Conservation (phyloP, 1,284 basidiomycete genomes). For the Cutaneotrichosporon cyanovorans region DNA sequence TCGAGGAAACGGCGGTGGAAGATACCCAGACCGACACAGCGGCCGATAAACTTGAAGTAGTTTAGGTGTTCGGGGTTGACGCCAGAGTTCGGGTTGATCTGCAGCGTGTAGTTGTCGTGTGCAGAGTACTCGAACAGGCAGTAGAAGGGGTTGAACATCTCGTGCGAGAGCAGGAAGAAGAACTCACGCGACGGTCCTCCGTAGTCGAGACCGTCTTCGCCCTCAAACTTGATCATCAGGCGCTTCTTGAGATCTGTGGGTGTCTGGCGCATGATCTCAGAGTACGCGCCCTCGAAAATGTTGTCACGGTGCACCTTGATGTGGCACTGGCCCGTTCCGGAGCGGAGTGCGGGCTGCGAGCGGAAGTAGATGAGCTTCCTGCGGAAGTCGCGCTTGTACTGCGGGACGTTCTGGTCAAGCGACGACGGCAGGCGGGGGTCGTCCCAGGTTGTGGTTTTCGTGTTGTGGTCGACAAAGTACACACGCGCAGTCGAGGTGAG, state of each 20-base stretch:
- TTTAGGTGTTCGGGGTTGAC: slow-evolving; percentile 98
- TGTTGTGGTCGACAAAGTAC: slow-evolving; percentile 96
- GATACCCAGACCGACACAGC: slow-evolving; percentile 87
- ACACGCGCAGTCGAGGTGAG: slow-evolving; percentile 85
- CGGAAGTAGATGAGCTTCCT: slow-evolving; percentile 99
- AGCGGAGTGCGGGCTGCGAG: slow-evolving; percentile 88
- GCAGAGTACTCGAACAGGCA: slow-evolving; percentile 99
- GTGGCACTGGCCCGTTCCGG: slow-evolving; percentile 86
- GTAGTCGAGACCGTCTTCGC: slow-evolving; percentile 96
- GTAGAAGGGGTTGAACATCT: slow-evolving; percentile 98
- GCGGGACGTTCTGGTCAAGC: slow-evolving; percentile 79
- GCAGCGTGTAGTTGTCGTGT: slow-evolving; percentile 97
- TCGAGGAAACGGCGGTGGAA: slow-evolving; percentile 98
- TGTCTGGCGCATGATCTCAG: slow-evolving; percentile 83
- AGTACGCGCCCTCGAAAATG: slow-evolving; percentile 94
- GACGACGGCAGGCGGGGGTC: slow-evolving; percentile 74
- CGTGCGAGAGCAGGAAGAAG: slow-evolving; percentile 99
- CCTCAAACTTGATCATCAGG: slow-evolving; percentile 97
- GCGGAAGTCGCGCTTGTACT: slow-evolving; percentile 99
- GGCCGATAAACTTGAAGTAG: slow-evolving; percentile 99
- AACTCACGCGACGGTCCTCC: slow-evolving; percentile 97
- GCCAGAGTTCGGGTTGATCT: slow-evolving; percentile 94
- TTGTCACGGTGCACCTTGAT: slow-evolving; percentile 87
- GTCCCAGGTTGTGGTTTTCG: slow-evolving; percentile 88
- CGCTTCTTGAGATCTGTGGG: slow-evolving; percentile 94